A percentile compares a stretch with the other conserved stretches of the same genome.
phyloP scores from a whole-genome alignment of 805 yeast genomes.

The Monosporozyma unispora region DNA sequence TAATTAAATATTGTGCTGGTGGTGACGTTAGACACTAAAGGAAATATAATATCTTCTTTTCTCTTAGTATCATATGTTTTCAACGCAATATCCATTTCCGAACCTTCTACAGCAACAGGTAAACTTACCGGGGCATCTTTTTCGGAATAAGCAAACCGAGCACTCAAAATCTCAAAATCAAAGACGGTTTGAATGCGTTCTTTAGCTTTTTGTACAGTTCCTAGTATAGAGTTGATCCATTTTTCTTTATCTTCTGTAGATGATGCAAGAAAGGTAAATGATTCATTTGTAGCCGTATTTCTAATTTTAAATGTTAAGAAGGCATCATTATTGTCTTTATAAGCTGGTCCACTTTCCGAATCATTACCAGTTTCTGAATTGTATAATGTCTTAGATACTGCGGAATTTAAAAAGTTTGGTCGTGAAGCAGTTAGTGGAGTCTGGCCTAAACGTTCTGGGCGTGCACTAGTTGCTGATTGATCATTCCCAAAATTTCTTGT shows the following conservation, averaged over 20 bases:
- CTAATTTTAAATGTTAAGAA: conserved; percentile 41
- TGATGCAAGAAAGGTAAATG: conserved; percentile 43
- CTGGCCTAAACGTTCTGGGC: conserved; percentile 1
- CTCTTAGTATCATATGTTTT: conserved; percentile 23
- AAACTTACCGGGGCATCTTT: conserved; percentile 41
- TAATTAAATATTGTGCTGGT: conserved; percentile 40
- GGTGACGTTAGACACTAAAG: conserved; percentile 31
- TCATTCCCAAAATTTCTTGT: not conserved
- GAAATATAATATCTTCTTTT: conserved; percentile 1
- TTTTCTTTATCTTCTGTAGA: conserved; percentile 41
- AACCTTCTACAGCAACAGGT: conserved; percentile 44
- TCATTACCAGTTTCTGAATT: conserved; percentile 2
- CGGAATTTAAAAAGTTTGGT: conserved; percentile 18
- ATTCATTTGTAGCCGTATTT: conserved; percentile 47
- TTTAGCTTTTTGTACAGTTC: conserved; percentile 38
- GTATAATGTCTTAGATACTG: conserved; percentile 14
- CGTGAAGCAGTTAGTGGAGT: conserved; percentile 17
- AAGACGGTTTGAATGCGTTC: conserved; percentile 43
- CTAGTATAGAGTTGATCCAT: conserved; percentile 48
- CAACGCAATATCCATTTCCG: conserved; percentile 40
- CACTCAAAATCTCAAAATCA: conserved; percentile 42
- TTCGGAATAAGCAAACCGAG: conserved; percentile 58
- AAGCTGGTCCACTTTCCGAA: conserved; percentile 9
- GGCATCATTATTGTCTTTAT: conserved; percentile 8
- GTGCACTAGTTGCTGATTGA: not conserved